Conservation (phyloP, 441 rosid species). For the Pelargonium citronellum region DNA sequence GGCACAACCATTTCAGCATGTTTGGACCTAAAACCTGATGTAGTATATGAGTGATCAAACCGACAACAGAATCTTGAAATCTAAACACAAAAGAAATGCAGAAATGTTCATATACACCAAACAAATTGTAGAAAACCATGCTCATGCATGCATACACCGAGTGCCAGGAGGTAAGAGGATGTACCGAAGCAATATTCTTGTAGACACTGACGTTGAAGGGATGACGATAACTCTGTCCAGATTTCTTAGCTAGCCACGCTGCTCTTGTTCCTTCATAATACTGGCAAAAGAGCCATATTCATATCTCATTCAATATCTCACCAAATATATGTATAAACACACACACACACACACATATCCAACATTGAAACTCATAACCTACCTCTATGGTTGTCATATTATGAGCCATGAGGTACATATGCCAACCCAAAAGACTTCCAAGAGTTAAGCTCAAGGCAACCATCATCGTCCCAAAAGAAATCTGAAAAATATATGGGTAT, state of each 20-base stretch:
- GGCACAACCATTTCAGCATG: conserved; percentile 68
- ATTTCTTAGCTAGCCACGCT: conserved; percentile 76
- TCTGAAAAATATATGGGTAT: conserved; percentile 22
- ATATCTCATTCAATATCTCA: conserved; percentile 9
- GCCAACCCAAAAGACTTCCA: conserved; percentile 51
- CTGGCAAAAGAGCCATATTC: conserved; percentile 29
- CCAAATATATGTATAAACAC: no score
- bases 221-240: conserved; percentile 69
- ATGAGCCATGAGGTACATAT: conserved; percentile 40
- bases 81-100: not conserved
- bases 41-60: conserved; percentile 14
- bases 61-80: conserved; percentile 1
- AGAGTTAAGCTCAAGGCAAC: conserved; percentile 31
- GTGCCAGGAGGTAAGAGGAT: conserved; percentile 11
- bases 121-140: not conserved
- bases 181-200: conserved; percentile 58
- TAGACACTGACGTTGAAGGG: conserved; percentile 53
- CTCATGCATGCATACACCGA: not conserved
- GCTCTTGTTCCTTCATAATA: conserved; percentile 63
- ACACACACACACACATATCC: no score
- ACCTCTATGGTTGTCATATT: conserved; percentile 69
- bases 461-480: conserved; percentile 32
- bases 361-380: conserved; percentile 7
- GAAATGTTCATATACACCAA: not conserved
- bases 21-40: conserved; percentile 66